A percentile compares a stretch with the other conserved stretches of the same genome.
phyloP scores from a whole-genome alignment of 768 basidiomycete genomes.

The Suillus placidus region DNA sequence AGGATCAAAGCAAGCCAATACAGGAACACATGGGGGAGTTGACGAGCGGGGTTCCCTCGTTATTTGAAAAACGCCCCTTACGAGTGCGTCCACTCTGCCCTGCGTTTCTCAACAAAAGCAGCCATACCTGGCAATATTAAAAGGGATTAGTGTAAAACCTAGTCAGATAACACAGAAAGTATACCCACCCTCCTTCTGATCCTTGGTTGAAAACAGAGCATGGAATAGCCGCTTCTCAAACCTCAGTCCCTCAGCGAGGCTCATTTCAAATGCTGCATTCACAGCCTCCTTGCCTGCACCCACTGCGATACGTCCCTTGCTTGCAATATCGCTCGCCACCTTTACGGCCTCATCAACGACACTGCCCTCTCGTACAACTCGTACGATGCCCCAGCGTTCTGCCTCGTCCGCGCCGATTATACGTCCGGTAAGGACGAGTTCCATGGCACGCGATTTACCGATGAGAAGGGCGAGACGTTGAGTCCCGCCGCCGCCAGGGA shows the following conservation, averaged over 20 bases:
- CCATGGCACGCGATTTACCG: slow-evolving; percentile 95
- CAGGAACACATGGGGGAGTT: not conserved
- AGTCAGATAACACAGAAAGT: not conserved
- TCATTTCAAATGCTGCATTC: slow-evolving; percentile 87
- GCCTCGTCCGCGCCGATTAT: slow-evolving; percentile 82
- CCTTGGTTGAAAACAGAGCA: slow-evolving; percentile 86
- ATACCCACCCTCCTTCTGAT: slow-evolving; percentile 89
- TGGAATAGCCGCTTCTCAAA: slow-evolving; percentile 93
- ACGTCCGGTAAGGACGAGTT: slow-evolving; percentile 87
- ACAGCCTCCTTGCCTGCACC: slow-evolving; percentile 93
- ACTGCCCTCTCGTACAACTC: slow-evolving; percentile 75
- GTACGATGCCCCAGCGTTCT: slow-evolving; percentile 82
- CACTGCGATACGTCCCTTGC: slow-evolving; percentile 81
- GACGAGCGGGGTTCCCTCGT: not conserved
- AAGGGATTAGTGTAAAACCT: slow-evolving; percentile 12
- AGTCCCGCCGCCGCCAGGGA: slow-evolving; percentile 93
- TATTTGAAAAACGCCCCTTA: slow-evolving; percentile 13
- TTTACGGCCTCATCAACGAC: slow-evolving; percentile 87
- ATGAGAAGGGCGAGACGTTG: slow-evolving; percentile 85
- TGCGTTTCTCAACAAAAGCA: slow-evolving; percentile 94
- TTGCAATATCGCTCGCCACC: slow-evolving; percentile 76
- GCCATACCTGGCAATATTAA: slow-evolving; percentile 69
- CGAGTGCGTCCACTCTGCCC: slow-evolving; percentile 74
- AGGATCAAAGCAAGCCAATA: not conserved
- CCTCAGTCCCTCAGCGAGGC: slow-evolving; percentile 78